Conservation (phyloP, 495 filamentous ascomycete species). For the Baudoinia panamericana region DNA sequence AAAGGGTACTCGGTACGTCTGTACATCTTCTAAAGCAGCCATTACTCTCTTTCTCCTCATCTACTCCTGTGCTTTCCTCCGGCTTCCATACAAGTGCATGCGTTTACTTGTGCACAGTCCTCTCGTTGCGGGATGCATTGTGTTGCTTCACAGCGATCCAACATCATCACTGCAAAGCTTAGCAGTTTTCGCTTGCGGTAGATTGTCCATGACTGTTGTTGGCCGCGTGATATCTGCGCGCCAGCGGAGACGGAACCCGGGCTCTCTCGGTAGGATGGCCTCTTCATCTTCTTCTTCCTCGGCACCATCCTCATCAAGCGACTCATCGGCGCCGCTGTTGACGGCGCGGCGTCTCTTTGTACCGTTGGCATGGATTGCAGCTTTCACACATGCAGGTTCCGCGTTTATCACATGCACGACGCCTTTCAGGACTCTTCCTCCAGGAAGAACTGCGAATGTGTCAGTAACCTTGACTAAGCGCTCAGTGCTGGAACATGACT, state of each 20-base stretch:
- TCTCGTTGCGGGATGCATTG: too few relatives aligned
- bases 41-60: too few relatives aligned
- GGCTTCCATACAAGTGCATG: too few relatives aligned
- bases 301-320: slow-evolving; percentile 39
- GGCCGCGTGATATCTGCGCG: slow-evolving; percentile 27
- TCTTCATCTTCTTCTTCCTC: slow-evolving; percentile 35
- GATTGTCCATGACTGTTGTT: too few relatives aligned
- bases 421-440: slow-evolving; percentile 75
- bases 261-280: slow-evolving; percentile 4
- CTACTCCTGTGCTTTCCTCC: too few relatives aligned
- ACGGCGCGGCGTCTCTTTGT: slow-evolving; percentile 25
- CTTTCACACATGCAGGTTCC: too few relatives aligned
- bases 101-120: too few relatives aligned
- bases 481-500: slow-evolving; percentile 27
- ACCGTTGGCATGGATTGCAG: slow-evolving; percentile 2
- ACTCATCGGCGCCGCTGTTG: slow-evolving; percentile 30
- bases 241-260: not conserved
- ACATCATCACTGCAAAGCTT: too few relatives aligned
- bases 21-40: too few relatives aligned
- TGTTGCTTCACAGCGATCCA: too few relatives aligned
- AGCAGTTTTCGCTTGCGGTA: too few relatives aligned
- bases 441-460: slow-evolving; percentile 55
- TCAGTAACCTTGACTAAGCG: slow-evolving; percentile 5
- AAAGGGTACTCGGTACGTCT: too few relatives aligned
- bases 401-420: slow-evolving; percentile 29